Base-by-base conservation (phyloP, 2,329 filamentous ascomycete species). In the Exserohilum turcica region DNA sequence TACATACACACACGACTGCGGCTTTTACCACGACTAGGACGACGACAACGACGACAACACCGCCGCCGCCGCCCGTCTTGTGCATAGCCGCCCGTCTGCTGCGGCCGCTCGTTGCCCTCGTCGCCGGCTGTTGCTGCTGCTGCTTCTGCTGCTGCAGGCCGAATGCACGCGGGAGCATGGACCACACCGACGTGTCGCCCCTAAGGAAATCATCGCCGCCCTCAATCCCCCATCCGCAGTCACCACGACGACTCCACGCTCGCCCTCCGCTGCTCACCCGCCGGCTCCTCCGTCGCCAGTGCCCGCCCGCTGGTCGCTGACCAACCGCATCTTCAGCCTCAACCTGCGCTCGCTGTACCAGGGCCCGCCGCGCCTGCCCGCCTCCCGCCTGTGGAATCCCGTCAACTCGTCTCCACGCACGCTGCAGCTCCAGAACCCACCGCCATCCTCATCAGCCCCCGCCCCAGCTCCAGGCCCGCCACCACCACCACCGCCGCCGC, bases 381-480 rank as follows among this genome's bases (percentile, higher is more conserved):
- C 80, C 29, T 79, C 82, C 48, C 78, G 82, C 52, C 79, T 86
- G 56, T 84, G 83, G 75, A 86, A 86, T 68, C 84, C 84, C 32
- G 78, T 84, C 65, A 86, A 86, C 67, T 80, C 83, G 73, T 82
- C 84, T 42, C 84, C 83, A 35, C 80, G 82, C 53, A 60, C 63
- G 32, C 59, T 67, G 36, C 66, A 64, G 48, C 53, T 71, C 28
- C 79, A 78, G 72, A 40, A 64, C 68, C 29, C 58, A 15, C 51
- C 48, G 7, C 21, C 21, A 24, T 4, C 21, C 21, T 4, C 21
- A n/a, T n/a, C n/a, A n/a, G n/a, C n/a, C n/a, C n/a, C n/a, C n/a
- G n/a, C n/a, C 21, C 43, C 19, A 13, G 46, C 29, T 5, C 36
- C 38, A 19, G 10, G 27, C 2, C 28, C 38, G 13, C 48, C 28